Percentiles rank a stretch among this genome's conserved stretches.
These are phyloP conservation scores for Trypanosoma caninum DNA, from an alignment of 208 protist species.

Conservation along the genomic window DNA sequence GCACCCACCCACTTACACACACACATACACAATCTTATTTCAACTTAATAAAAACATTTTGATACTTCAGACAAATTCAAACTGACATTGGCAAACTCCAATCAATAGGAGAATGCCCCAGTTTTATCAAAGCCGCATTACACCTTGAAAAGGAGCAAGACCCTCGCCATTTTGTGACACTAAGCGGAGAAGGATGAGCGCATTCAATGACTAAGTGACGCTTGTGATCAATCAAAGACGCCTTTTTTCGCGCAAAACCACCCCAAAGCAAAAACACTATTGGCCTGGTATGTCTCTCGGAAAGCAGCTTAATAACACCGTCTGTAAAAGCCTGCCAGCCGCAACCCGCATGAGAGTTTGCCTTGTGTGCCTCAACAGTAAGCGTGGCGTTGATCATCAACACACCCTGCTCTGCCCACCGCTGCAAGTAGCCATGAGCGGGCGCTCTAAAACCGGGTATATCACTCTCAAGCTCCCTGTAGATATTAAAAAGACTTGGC, in stretches of 20 bases:
- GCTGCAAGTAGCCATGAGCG: conserved; percentile 91
- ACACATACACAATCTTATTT: not conserved
- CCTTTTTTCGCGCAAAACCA: conserved; percentile 91
- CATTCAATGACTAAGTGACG: conserved; percentile 89
- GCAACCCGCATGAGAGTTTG: conserved; percentile 92
- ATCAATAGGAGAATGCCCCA: conserved; percentile 73
- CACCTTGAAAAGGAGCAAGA: conserved; percentile 85
- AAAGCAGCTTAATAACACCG: conserved; percentile 85
- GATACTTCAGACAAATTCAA: not conserved
- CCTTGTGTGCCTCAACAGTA: conserved; percentile 89
- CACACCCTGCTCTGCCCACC: conserved; percentile 96
- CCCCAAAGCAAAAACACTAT: conserved; percentile 97
- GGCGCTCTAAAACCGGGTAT: conserved; percentile 81
- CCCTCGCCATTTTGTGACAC: conserved; percentile 66
- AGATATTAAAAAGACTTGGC: conserved; percentile 95
- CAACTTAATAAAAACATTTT: not conserved
- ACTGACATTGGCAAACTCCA: conserved; percentile 60
- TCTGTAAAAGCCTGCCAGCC: conserved; percentile 97
- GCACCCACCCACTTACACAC: no score
- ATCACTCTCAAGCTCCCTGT: conserved; percentile 92
- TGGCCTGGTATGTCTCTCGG: conserved; percentile 42
- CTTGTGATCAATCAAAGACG: conserved; percentile 66
- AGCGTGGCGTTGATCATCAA: conserved; percentile 96
- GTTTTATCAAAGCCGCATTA: conserved; percentile 55
- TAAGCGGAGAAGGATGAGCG: conserved; percentile 88